Evolutionary conservation across 2,329 filamentous ascomycete species (phyloP).

Genomic region (Saccharata proteae): DNA sequence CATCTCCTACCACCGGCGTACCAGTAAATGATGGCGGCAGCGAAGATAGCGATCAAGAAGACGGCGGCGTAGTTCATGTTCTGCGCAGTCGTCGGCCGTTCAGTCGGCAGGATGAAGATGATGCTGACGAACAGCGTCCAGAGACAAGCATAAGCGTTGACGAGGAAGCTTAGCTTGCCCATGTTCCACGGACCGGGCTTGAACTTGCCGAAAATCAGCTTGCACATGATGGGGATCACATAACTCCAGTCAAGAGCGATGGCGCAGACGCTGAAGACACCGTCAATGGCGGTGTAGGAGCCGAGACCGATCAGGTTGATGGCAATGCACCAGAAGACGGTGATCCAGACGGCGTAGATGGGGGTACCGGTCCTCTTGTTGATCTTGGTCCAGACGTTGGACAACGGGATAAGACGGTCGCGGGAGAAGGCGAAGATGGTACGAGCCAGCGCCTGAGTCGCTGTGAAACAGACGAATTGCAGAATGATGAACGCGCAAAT

Average conservation of each 20-base stretch:
- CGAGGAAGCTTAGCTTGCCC: conserved; percentile 7
- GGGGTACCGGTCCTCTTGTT: conserved; percentile 38
- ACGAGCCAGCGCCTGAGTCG: conserved; percentile 41
- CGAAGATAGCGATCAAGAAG: conserved; percentile 10
- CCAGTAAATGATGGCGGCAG: conserved; percentile 10
- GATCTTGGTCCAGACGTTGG: conserved; percentile 38
- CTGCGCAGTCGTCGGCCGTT: conserved; percentile 9
- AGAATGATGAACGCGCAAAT: conserved; percentile 46
- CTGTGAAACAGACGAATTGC: conserved; percentile 48
- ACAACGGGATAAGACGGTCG: conserved; percentile 38
- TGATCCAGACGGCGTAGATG: conserved; percentile 44
- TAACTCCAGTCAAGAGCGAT: conserved; percentile 45
- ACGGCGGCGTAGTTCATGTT: conserved; percentile 13
- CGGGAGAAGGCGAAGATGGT: conserved; percentile 46
- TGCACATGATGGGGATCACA: conserved; percentile 51
- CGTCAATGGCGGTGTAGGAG: conserved; percentile 40
- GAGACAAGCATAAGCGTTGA: conserved; percentile 10
- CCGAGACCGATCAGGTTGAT: conserved; percentile 49
- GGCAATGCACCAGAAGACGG: conserved; percentile 40
- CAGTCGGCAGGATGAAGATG: conserved; percentile 11
- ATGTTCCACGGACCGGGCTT: conserved; percentile 11
- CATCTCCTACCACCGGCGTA: conserved; percentile 9
- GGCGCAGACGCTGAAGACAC: conserved; percentile 43
- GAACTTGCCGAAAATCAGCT: conserved; percentile 50
- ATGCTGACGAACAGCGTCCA: conserved; percentile 10